A percentile compares a stretch with the other conserved stretches of the same genome.
These are phyloP conservation scores for Acer campestre DNA, from an alignment of 345 rosid genomes.

Conservation along the genomic window DNA sequence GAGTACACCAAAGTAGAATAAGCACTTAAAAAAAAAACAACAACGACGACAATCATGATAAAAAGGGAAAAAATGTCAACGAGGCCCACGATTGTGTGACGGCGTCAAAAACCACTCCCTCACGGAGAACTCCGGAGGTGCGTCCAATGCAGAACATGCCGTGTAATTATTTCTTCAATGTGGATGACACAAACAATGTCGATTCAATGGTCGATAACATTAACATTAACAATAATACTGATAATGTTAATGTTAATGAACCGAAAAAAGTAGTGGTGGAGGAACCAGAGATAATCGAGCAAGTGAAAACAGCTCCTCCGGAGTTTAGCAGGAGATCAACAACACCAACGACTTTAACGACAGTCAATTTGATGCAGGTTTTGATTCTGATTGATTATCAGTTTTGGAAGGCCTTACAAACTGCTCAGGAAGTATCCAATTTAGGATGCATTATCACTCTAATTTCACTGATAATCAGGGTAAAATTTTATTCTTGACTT, in stretches of 20 bases:
- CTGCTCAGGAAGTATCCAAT: slow-evolving; percentile 84
- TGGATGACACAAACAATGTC: slow-evolving; percentile 26
- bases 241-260: no score
- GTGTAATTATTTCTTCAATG: slow-evolving; percentile 72
- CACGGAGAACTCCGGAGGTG: slow-evolving; percentile 38
- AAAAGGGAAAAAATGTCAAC: no score
- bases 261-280: no score
- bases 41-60: no score
- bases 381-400: slow-evolving; percentile 75
- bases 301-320: slow-evolving; percentile 59
- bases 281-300: slow-evolving; percentile 51
- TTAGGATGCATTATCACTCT: slow-evolving; percentile 86
- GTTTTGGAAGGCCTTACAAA: slow-evolving; percentile 78
- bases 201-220: not conserved
- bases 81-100: no score
- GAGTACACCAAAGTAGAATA: no score
- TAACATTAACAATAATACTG: slow-evolving; percentile 25
- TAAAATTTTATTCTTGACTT: slow-evolving; percentile 19
- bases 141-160: slow-evolving; percentile 34
- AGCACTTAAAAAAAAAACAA: no score
- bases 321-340: slow-evolving; percentile 44
- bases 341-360: slow-evolving; percentile 12
- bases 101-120: slow-evolving; percentile 39
- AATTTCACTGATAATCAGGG: slow-evolving; percentile 92
- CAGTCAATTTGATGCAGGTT: slow-evolving; percentile 65